These are phyloP conservation scores for Vigna hirtella DNA, from an alignment of 306 rosid species.

Conservation along the genomic window DNA sequence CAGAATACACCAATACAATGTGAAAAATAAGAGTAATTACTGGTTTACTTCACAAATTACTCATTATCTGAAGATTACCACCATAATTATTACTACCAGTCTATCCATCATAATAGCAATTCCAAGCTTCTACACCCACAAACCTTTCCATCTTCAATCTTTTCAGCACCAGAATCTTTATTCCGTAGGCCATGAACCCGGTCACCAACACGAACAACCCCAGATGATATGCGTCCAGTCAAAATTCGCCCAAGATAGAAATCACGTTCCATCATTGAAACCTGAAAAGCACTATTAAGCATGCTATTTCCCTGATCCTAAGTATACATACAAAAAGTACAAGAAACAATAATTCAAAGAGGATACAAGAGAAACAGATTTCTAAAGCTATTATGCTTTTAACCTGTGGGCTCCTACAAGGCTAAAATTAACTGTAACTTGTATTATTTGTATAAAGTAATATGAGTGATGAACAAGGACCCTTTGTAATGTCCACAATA, in stretches of 20 bases:
- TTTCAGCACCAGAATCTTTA: constrained; percentile 78
- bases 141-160: constrained; percentile 98
- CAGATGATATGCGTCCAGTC: constrained; percentile 88
- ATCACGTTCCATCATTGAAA: constrained; percentile 98
- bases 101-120: constrained; percentile 29
- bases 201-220: constrained; percentile 85
- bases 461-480: constrained; percentile 27
- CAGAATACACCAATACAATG: constrained; percentile 1
- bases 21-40: background rate
- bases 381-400: constrained; percentile 21
- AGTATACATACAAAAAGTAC: constrained; percentile 18
- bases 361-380: background rate
- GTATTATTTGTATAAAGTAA: constrained; percentile 27
- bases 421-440: constrained; percentile 2
- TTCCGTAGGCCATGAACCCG: constrained; percentile 82
- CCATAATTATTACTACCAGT: background rate
- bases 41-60: constrained; percentile 24
- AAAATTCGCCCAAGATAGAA: constrained; percentile 91
- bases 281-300: constrained; percentile 72
- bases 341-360: constrained; percentile 20
- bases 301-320: constrained; percentile 50
- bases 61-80: background rate
- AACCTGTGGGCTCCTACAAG: background rate
- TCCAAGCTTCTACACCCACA: constrained; percentile 37
- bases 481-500: background rate